Evolutionary conservation across 306 rosid genomes (phyloP), one percentile per base, ranked within the genome.

Genomic region (Biancaea sappan): DNA sequence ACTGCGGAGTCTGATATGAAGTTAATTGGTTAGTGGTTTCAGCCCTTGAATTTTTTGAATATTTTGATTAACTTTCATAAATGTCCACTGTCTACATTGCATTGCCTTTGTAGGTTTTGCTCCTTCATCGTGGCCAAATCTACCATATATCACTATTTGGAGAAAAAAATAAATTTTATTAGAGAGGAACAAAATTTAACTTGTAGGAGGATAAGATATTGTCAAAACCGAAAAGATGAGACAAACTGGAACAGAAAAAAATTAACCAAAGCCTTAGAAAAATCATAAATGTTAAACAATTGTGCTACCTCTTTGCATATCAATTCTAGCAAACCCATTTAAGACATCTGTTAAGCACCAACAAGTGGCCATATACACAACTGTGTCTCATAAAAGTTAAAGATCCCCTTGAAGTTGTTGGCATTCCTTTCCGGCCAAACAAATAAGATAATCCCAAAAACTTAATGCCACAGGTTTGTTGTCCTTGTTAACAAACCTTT

Each of bases 1-100:
- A 76, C 78, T 2, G 73, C 82, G 21, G 91, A 81, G 62, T 82
- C 96, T 1, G 98, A 92, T 85, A 84, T 88, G 81, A 92, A 85
- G 87, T 64, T 92, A 83, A 80, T 72, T 21, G 91, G 98, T 90
- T 35, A 84, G 86, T 79, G 38, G 48, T 62, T 75, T 83, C 78
- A 62, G 34, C 66, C 60, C 31, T 34, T 60, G 8, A 72, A 69
- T 61, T 73, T 65, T 24, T 44, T 21, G 19, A 71, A 66, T 71
- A 54, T 66, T 66, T 58, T 76, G 34, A 18, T 86, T 43, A 56
- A 35, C 69, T 69, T 65, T 70, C 67, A 38, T 73, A 18, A 8
- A 57, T 66, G 32, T 26, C 28, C 22, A 18, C 18, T 76, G 61
- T 59, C 67, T 66, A 48, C 32, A 58, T 51, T 18, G 58, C 13